Evolutionary conservation across 1,284 basidiomycete species (phyloP).

Genomic region (Lentinula novae-zelandiae): DNA sequence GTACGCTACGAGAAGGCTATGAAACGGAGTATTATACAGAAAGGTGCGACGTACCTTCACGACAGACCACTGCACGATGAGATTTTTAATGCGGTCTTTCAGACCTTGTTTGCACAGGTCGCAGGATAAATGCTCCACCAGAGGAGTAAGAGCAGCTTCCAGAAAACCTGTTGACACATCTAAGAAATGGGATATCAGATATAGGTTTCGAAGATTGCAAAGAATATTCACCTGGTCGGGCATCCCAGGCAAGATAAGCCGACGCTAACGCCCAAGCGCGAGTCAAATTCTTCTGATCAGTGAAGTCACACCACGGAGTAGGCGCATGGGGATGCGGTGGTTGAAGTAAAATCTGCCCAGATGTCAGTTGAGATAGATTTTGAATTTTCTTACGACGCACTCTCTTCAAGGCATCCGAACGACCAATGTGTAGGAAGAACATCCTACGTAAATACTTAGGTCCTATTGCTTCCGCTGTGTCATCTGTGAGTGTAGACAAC

Average conservation of each 20-base stretch:
- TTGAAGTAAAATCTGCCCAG: conserved; percentile 43
- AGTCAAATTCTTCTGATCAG: conserved; percentile 59
- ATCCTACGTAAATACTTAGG: conserved; percentile 43
- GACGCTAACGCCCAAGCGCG: conserved; percentile 65
- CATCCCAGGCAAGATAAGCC: conserved; percentile 68
- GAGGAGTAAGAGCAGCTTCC: conserved; percentile 56
- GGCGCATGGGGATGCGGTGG: conserved; percentile 63
- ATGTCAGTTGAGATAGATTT: conserved; percentile 44
- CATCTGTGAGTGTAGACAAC: conserved; percentile 53
- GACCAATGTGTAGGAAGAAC: conserved; percentile 34
- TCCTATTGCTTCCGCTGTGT: conserved; percentile 55
- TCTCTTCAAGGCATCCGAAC: conserved; percentile 26
- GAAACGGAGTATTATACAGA: not conserved
- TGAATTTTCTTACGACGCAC: conserved; percentile 28
- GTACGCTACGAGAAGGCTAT: conserved; percentile 11
- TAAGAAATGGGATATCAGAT: conserved; percentile 22
- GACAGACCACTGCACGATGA: conserved; percentile 72
- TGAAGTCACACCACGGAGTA: conserved; percentile 51
- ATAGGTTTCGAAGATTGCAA: not conserved
- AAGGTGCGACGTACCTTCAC: conserved; percentile 53
- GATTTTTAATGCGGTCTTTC: conserved; percentile 60
- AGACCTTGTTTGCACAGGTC: conserved; percentile 59
- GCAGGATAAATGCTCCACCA: conserved; percentile 56
- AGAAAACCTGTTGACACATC: conserved; percentile 58
- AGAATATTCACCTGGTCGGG: conserved; percentile 48